Evolutionary conservation across 2,329 filamentous ascomycete species (phyloP).

Genomic region (Claviceps purpurea): DNA sequence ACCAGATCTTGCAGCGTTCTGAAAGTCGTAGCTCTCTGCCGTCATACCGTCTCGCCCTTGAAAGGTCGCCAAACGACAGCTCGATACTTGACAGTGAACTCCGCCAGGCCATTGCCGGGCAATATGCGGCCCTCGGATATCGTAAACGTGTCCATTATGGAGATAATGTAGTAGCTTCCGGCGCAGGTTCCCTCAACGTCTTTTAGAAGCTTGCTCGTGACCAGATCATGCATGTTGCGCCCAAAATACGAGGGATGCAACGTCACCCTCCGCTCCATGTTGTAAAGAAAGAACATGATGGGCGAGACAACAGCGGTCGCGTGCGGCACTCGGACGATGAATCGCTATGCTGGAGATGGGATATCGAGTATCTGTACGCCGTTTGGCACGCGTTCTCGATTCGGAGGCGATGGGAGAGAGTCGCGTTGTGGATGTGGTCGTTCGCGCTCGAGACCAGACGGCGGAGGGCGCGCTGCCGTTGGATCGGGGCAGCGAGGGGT

Average conservation of each 20-base stretch:
- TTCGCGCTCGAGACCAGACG: background rate
- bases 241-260: conserved; percentile 97
- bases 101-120: conserved; percentile 79
- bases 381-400: background rate
- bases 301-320: background rate
- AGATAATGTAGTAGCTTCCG: conserved; percentile 93
- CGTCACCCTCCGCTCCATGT: conserved; percentile 87
- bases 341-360: background rate
- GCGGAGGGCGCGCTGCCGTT: background rate
- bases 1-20: background rate
- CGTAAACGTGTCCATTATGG: conserved; percentile 92
- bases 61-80: conserved; percentile 97
- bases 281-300: conserved; percentile 95
- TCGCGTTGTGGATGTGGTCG: background rate
- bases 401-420: background rate
- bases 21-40: conserved; percentile 6
- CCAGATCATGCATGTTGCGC: conserved; percentile 80
- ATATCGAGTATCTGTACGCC: background rate
- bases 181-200: conserved; percentile 94
- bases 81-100: conserved; percentile 89
- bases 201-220: conserved; percentile 76
- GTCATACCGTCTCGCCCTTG: conserved; percentile 85
- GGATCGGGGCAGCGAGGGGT: conserved; percentile 4
- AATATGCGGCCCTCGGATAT: conserved; percentile 89
- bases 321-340: background rate